Base-by-base conservation (phyloP, 1,139 yeast genomes). In the Yamadazyma atlantica region DNA sequence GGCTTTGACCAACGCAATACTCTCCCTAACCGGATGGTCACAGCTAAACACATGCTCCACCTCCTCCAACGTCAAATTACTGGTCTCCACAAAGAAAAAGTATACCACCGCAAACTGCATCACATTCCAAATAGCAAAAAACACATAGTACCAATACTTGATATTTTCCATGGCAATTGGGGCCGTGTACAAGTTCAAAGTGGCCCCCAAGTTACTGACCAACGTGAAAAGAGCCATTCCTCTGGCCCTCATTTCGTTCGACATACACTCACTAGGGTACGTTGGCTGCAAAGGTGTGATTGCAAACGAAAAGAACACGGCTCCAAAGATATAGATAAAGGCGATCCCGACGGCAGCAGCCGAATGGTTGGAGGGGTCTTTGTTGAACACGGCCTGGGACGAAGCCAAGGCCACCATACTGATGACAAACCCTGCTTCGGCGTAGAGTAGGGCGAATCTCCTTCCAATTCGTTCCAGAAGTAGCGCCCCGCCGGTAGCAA, bases 71-170 rank as follows among this genome's bases (percentile, higher is more conserved):
- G 51, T 42, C 45, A 49, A 50, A 5, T 54, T 54, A 16, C 51
- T 54, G 11, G 61, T 56, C 37, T 55, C 60, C 14, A 55, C 54
- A 40, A 53, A 56, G 49, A 46, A 52, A 46, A 55, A 54, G 49
- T 52, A 54, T 26, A 55, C 46, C 14, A 55, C 39, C 3, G 29
- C 12, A 11, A 41, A 39, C 31, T 48, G 46, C 26, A 44, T 25
- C 12, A 45, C 19, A 35, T 50, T 48, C 49, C 49, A 49, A 24
- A 48, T 39, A 7, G 41, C 45, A 29, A 32, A 49, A 29, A 49
- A 46, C 6, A 47, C 52, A 23, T 47, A 50, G 25, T 43, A 49
- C 48, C 47, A 48, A 31, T 43, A 42, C 12, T 34, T 34, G 16
- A 48, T 50, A 28, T 44, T 49, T 27, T 45, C 31, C 53, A 50